Evolutionary conservation across 208 protist genomes (phyloP).

Genomic region (Leishmania turanica): DNA sequence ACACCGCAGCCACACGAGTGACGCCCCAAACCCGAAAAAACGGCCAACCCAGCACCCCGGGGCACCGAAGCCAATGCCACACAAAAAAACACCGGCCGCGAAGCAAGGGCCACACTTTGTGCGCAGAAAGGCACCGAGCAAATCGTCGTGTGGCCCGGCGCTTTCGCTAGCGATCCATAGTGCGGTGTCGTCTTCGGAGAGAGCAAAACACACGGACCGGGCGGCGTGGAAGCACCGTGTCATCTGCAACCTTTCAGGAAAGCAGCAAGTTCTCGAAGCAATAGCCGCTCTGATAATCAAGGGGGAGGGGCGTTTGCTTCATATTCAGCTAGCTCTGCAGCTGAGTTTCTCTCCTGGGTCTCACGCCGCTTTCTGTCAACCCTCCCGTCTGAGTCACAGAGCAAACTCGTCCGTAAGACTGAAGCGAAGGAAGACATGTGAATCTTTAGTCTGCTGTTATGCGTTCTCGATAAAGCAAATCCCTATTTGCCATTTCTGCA

Average conservation of each 20-base stretch:
- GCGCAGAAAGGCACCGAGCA: background rate
- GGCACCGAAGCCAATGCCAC: background rate
- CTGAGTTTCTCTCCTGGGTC: background rate
- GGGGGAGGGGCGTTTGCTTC: background rate
- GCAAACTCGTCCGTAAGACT: background rate
- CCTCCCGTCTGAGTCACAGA: background rate
- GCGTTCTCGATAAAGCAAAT: background rate
- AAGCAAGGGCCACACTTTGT: background rate
- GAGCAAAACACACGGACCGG: too few relatives aligned
- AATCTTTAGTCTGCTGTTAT: background rate
- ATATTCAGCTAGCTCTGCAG: background rate
- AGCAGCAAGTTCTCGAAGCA: background rate
- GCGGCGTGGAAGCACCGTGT: background rate
- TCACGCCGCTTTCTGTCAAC: background rate
- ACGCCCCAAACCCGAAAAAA: background rate
- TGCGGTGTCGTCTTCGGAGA: background rate
- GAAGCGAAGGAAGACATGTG: background rate
- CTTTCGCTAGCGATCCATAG: background rate
- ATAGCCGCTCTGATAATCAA: background rate
- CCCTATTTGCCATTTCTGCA: background rate
- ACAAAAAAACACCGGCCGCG: background rate
- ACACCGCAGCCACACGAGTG: too few relatives aligned
- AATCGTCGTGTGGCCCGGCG: background rate
- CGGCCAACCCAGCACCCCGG: too few relatives aligned
- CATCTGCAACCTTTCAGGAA: background rate